Evolutionary conservation across 345 rosid species (phyloP).

Genomic region (Kernera saxatilis): DNA sequence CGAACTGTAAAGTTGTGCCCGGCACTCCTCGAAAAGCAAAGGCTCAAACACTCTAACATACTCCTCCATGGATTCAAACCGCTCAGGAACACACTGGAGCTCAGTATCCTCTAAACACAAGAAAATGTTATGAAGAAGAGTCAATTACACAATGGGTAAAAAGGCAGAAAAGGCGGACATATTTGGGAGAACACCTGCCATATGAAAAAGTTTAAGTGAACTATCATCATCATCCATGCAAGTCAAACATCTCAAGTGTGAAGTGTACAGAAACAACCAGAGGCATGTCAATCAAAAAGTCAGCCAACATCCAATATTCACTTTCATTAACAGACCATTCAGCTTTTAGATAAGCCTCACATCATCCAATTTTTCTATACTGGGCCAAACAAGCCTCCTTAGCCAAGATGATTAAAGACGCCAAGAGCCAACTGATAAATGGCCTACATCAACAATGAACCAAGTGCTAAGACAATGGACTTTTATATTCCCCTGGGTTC

Average conservation of each 20-base stretch:
- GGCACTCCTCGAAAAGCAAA: constrained; percentile 97
- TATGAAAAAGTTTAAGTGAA: not conserved
- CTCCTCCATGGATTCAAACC: constrained; percentile 85
- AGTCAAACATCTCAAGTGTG: not conserved
- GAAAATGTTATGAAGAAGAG: not conserved
- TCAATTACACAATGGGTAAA: not conserved
- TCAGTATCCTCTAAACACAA: constrained; percentile 75
- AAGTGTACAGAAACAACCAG: constrained; percentile 4
- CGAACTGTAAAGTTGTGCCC: constrained; percentile 91
- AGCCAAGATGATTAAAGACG: not conserved
- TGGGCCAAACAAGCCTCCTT: not conserved
- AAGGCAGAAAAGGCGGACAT: not conserved
- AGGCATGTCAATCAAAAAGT: constrained; percentile 10
- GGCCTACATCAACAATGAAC: not conserved
- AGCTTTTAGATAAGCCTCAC: not conserved
- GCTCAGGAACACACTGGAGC: constrained; percentile 85
- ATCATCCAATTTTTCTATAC: not conserved
- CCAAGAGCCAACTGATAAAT: not conserved
- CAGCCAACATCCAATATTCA: not conserved
- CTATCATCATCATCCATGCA: constrained; percentile 2
- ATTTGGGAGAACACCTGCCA: not conserved
- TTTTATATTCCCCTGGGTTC: not conserved
- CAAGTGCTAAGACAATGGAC: not conserved
- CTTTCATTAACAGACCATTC: not conserved
- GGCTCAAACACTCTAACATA: constrained; percentile 97